phyloP scores from a whole-genome alignment of 208 protist species.

The Novymonas esmeraldas region DNA sequence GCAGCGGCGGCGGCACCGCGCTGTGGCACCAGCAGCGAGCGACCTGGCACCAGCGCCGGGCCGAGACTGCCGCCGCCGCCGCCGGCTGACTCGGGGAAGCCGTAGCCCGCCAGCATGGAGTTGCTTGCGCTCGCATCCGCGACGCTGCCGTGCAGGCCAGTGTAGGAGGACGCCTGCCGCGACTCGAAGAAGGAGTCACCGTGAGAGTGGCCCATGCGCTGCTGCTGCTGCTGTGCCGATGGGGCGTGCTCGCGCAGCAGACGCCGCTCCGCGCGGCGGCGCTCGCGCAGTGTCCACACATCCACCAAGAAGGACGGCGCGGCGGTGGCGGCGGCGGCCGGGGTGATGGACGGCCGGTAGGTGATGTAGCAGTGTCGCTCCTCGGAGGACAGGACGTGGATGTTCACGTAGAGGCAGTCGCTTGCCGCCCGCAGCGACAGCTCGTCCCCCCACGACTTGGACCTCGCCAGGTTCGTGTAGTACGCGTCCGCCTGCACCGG shows the following conservation, averaged over 20 bases:
- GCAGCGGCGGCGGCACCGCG: not conserved
- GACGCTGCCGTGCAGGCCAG: not conserved
- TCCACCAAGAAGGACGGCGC: constrained; percentile 82
- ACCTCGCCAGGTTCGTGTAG: constrained; percentile 55
- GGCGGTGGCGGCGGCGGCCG: constrained; percentile 41
- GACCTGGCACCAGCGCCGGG: not conserved
- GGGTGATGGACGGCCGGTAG: constrained; percentile 71
- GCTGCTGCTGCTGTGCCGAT: constrained; percentile 12
- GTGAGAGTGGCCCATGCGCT: not conserved
- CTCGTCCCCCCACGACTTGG: constrained; percentile 87
- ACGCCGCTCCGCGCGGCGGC: constrained; percentile 17
- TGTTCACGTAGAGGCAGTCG: constrained; percentile 84
- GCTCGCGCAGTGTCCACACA: constrained; percentile 42
- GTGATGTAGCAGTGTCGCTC: constrained; percentile 82
- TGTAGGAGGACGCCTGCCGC: not conserved
- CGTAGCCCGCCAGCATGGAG: not conserved
- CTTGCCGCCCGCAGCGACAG: constrained; percentile 82
- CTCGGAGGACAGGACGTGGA: constrained; percentile 85
- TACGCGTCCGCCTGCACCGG: constrained; percentile 65
- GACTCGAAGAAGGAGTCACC: not conserved
- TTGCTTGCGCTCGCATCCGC: not conserved
- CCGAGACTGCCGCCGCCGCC: not conserved
- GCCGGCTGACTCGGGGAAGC: not conserved
- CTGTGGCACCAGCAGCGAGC: not conserved
- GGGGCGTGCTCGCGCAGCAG: constrained; percentile 17